phyloP scores from a whole-genome alignment of 768 basidiomycete genomes.

The Agaricus sinodeliciosus region DNA sequence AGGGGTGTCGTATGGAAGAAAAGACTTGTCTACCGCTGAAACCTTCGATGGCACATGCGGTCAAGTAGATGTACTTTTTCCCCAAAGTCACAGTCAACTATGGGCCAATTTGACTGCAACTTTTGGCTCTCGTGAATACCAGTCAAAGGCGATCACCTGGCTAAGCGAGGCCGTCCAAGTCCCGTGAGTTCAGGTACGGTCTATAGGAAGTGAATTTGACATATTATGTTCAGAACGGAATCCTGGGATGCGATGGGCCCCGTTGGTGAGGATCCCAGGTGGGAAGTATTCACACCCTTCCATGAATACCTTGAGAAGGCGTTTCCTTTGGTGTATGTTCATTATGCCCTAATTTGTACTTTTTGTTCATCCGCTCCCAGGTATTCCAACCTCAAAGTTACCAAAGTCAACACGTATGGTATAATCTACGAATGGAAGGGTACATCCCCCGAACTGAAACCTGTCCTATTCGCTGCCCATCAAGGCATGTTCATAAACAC shows the following conservation, averaged over 20 bases:
- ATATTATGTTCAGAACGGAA: constrained; percentile 37
- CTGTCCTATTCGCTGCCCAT: constrained; percentile 61
- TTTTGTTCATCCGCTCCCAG: constrained; percentile 23
- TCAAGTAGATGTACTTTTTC: constrained; percentile 32
- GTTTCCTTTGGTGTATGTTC: constrained; percentile 59
- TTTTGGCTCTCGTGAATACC: constrained; percentile 31
- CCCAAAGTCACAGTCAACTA: constrained; percentile 30
- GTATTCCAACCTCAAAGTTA: constrained; percentile 48
- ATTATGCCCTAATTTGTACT: background rate
- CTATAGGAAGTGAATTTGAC: background rate
- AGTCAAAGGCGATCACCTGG: constrained; percentile 35
- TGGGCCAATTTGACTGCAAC: constrained; percentile 27
- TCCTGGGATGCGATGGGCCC: constrained; percentile 43
- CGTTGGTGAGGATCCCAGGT: constrained; percentile 43
- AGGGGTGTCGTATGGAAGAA: background rate
- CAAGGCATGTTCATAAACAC: constrained; percentile 36
- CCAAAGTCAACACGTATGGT: constrained; percentile 72
- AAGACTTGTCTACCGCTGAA: background rate
- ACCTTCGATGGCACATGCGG: constrained; percentile 17
- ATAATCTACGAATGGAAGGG: constrained; percentile 73
- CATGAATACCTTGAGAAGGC: constrained; percentile 44
- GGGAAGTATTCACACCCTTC: constrained; percentile 47
- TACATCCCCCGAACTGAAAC: constrained; percentile 53
- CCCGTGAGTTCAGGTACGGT: constrained; percentile 24
- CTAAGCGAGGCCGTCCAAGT: constrained; percentile 42